Conservation (phyloP, 139 green algal species). For the Monoraphidium neglectum region DNA sequence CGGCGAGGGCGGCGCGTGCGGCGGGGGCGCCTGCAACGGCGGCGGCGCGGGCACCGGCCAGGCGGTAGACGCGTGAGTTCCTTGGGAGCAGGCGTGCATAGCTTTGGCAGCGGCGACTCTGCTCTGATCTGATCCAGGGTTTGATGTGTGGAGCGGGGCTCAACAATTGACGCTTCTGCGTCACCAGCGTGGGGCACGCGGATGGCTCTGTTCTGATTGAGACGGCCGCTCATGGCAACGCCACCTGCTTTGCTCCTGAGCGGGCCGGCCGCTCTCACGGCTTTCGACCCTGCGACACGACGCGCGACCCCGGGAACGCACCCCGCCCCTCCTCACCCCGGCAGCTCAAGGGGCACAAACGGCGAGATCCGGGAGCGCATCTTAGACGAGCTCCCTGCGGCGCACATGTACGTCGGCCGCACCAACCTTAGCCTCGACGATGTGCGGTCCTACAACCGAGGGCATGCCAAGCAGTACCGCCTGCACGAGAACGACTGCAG, state of each 20-base stretch:
- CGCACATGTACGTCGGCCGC: slow-evolving; percentile 58
- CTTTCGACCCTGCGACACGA: no score
- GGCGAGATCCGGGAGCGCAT: slow-evolving; percentile 30
- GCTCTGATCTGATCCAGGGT: no score
- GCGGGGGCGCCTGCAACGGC: background rate
- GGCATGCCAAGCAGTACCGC: slow-evolving; percentile 47
- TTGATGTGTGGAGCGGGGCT: no score
- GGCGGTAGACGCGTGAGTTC: background rate
- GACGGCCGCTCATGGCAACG: no score
- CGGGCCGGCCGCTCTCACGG: no score
- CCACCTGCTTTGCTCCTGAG: no score
- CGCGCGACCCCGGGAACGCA: no score
- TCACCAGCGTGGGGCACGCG: no score
- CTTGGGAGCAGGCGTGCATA: background rate
- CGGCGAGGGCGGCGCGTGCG: background rate
- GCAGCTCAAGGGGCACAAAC: slow-evolving; percentile 9
- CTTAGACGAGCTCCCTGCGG: slow-evolving; percentile 46
- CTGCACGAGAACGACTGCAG: slow-evolving; percentile 68
- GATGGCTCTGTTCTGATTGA: no score
- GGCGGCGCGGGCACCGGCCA: background rate
- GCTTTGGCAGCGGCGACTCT: no score
- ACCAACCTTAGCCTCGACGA: slow-evolving; percentile 56
- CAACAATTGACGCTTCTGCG: no score
- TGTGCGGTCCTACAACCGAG: slow-evolving; percentile 54
- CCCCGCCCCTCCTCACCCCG: no score